Percentiles rank a stretch among this genome's conserved stretches.
Evolutionary conservation across 192 early-diverging fungal genomes (phyloP).

Genomic region (Glomus cerebriforme): DNA sequence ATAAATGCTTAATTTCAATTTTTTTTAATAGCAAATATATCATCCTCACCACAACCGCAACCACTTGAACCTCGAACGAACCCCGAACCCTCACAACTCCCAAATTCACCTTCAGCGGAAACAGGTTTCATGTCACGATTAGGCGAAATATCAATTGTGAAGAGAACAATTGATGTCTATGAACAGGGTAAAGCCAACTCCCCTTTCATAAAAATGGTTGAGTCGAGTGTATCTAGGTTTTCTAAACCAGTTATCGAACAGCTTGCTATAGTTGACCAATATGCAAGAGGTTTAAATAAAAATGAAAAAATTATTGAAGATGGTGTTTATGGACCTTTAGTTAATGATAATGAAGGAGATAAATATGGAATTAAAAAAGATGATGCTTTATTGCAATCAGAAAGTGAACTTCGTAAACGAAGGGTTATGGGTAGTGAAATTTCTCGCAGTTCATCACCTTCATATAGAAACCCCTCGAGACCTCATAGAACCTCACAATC

Average conservation of each 20-base stretch:
- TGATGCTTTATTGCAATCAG: conserved; percentile 1
- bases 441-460: background rate
- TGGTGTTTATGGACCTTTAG: background rate
- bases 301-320: background rate
- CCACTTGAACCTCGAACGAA: background rate
- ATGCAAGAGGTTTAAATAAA: background rate
- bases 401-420: conserved; percentile 11
- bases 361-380: background rate
- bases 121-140: background rate
- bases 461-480: background rate
- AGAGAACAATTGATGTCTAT: background rate
- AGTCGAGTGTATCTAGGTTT: background rate
- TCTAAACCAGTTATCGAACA: background rate
- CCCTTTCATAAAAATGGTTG: conserved; percentile 13
- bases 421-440: background rate
- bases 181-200: conserved; percentile 17
- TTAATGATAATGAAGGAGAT: background rate
- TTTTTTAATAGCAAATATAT: background rate
- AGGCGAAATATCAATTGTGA: background rate
- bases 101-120: background rate
- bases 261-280: background rate
- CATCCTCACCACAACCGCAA: background rate
- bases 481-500: conserved; percentile 27
- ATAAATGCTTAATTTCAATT: background rate
- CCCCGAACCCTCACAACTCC: background rate